Conservation (phyloP, 345 rosid species). For the Pistacia atlantica region DNA sequence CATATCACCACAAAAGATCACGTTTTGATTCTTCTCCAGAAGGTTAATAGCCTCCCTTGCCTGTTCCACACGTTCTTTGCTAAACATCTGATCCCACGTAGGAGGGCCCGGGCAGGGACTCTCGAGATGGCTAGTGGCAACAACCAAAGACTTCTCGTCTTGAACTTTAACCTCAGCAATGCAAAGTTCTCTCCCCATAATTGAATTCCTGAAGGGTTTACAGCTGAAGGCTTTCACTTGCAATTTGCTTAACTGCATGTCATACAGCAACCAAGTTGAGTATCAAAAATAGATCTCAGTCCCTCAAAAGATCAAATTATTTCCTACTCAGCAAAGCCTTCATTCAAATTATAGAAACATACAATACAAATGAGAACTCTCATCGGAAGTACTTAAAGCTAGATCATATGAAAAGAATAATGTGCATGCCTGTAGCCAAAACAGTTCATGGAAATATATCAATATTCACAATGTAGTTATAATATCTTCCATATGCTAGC, state of each 20-base stretch:
- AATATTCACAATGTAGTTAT: not conserved
- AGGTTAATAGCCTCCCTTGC: conserved; percentile 58
- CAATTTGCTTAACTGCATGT: conserved; percentile 78
- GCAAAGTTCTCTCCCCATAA: conserved; percentile 91
- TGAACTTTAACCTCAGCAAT: conserved; percentile 62
- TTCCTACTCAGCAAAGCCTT: not conserved
- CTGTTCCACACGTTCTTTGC: conserved; percentile 85
- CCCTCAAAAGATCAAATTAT: not conserved
- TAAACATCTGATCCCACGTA: conserved; percentile 95
- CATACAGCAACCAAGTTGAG: not conserved
- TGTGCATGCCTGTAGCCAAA: not conserved
- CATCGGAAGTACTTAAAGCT: not conserved
- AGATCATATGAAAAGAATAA: not conserved
- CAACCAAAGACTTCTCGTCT: conserved; percentile 55
- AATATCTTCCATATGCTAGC: not conserved
- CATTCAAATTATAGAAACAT: not conserved
- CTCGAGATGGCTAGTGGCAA: conserved; percentile 97
- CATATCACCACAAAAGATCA: conserved; percentile 89
- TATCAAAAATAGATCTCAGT: not conserved
- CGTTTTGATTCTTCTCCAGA: conserved; percentile 62
- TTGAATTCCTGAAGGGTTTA: conserved; percentile 66
- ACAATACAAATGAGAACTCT: not conserved
- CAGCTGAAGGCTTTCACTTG: conserved; percentile 66
- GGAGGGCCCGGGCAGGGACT: conserved; percentile 95
- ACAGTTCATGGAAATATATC: not conserved